Evolutionary conservation across 1,284 basidiomycete genomes (phyloP).

Genomic region (Cystobasidium sp.): DNA sequence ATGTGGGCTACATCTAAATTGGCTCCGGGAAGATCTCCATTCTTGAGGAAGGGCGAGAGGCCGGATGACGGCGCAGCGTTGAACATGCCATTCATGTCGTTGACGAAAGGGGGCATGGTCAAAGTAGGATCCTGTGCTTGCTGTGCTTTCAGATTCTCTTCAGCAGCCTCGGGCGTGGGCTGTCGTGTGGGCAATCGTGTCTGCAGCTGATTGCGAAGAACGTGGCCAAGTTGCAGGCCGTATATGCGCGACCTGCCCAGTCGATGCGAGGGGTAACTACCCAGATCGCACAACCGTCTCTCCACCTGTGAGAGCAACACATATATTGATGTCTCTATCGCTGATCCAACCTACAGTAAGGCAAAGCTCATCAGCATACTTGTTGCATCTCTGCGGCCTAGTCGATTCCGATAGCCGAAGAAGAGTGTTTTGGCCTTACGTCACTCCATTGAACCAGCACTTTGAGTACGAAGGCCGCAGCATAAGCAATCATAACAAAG

Average conservation of each 20-base stretch:
- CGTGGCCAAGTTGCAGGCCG: conserved; percentile 22
- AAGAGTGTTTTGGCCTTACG: background rate
- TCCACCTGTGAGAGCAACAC: conserved; percentile 22
- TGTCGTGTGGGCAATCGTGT: conserved; percentile 25
- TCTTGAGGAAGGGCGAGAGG: conserved; percentile 12
- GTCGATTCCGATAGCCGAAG: no score
- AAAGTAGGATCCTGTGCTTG: background rate
- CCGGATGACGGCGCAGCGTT: background rate
- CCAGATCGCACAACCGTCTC: conserved; percentile 9
- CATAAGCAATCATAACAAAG: conserved; percentile 35
- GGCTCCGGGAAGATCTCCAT: background rate
- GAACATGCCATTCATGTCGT: conserved; percentile 9
- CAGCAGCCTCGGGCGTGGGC: conserved; percentile 7
- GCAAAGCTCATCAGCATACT: background rate
- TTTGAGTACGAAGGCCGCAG: conserved; percentile 31
- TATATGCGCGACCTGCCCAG: conserved; percentile 32
- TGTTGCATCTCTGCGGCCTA: background rate
- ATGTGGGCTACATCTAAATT: conserved; percentile 22
- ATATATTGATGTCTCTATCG: conserved; percentile 22
- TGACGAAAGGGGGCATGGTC: background rate
- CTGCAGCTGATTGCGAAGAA: conserved; percentile 18
- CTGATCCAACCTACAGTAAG: conserved; percentile 5
- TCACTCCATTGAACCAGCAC: conserved; percentile 31
- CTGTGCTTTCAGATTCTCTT: background rate
- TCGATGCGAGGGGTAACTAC: conserved; percentile 21